Base-by-base conservation (phyloP, 768 basidiomycete genomes). In the Asterophora parasitica region DNA sequence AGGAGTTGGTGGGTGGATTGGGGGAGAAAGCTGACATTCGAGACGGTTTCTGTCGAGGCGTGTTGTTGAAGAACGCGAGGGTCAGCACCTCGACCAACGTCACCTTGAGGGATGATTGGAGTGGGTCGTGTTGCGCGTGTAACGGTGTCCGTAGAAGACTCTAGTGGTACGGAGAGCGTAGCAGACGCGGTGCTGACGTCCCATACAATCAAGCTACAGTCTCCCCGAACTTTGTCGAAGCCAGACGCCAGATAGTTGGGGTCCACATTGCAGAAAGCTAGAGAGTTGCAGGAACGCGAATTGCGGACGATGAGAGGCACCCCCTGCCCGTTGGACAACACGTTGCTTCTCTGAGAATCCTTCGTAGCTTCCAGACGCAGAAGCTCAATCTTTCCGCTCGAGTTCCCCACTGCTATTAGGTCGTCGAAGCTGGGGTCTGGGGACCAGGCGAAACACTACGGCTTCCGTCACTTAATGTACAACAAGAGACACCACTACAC, bases 371-470 rank as follows among this genome's bases (percentile, higher is more conserved):
- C 81, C 3, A 91, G 73, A 2, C 86, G 78, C 42, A 88, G 68
- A 27, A 90, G 74, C 52, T 90, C 88, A 16, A 91, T 82, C 40
- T 77, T 82, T 16, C 88, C 88, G 0, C 74, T 82, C 42, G 72
- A 75, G 50, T 79, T 70, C 8, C 88, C 88, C 12, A 90, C 80
- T n/a, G 88, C 88, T 17, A 91, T 65, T 1, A 91, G 68, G 61
- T 91, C 88, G 48, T 87, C 81, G 50, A 82, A 76, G 7, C 67
- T 58, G 16, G 81, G 74, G 57, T 86, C 83, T 30, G 88, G 85
- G 32, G 85, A 91, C 87, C 88, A 90, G 0, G 86, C 79, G 61
- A 91, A 87, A 52, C 86, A 89, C 88, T 91, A 31, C 43, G 48
- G 44, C 11, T 43, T 20, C 17, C 27, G 50, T 55, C 40, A 55